Evolutionary conservation across 1,139 yeast genomes (phyloP).

Genomic region (Suhomyces chickasaworum): DNA sequence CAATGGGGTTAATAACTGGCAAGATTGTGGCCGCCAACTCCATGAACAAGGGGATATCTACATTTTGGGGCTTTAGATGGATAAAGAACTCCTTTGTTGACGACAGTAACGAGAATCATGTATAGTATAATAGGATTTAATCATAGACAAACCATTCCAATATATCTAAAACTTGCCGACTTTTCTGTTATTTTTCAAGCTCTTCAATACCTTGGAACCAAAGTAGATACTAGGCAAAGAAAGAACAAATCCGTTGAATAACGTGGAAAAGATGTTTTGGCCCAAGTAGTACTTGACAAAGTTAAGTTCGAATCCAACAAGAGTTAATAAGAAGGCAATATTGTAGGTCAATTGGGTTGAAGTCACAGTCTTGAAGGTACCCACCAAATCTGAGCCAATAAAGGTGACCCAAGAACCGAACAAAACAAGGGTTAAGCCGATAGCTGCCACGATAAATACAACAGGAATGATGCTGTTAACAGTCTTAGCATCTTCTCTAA

Average conservation of each 20-base stretch:
- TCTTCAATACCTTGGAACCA: constrained; percentile 65
- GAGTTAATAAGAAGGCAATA: constrained; percentile 51
- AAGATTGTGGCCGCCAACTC: constrained; percentile 73
- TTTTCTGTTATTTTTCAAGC: constrained; percentile 37
- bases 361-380: constrained; percentile 31
- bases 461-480: constrained; percentile 58
- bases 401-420: constrained; percentile 50
- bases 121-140: constrained; percentile 5
- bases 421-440: constrained; percentile 45
- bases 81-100: constrained; percentile 46
- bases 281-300: constrained; percentile 73
- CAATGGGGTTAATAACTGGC: constrained; percentile 86
- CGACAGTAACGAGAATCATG: constrained; percentile 14
- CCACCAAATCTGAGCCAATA: constrained; percentile 49
- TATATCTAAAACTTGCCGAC: constrained; percentile 28
- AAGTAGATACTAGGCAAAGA: constrained; percentile 60
- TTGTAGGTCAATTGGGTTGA: constrained; percentile 35
- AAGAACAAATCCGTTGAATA: constrained; percentile 53
- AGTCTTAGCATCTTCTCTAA: constrained; percentile 57
- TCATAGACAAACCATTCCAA: background rate
- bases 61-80: constrained; percentile 54
- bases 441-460: constrained; percentile 50
- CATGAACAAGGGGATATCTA: constrained; percentile 35
- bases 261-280: constrained; percentile 68
- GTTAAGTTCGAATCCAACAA: constrained; percentile 61